Conservation (phyloP, 2,329 filamentous ascomycete species). For the Botryosphaeria dothidea region DNA sequence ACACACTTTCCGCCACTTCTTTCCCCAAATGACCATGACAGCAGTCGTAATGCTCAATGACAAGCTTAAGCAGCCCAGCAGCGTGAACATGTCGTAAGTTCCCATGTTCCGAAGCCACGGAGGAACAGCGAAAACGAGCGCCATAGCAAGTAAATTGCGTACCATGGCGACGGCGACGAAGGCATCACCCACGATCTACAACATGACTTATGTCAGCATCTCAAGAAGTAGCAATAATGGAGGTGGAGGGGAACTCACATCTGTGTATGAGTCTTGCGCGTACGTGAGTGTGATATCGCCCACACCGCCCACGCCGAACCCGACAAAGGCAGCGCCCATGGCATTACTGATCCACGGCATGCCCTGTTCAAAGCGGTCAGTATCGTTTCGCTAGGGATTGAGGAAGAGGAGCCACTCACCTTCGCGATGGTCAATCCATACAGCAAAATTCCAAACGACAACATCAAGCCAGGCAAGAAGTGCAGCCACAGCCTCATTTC, state of each 20-base stretch:
- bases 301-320: constrained; percentile 38
- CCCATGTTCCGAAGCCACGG: constrained; percentile 44
- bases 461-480: constrained; percentile 33
- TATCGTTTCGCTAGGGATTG: constrained; percentile 20
- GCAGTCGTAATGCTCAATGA: background rate
- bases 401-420: constrained; percentile 20
- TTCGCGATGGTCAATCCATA: constrained; percentile 37
- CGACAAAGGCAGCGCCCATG: constrained; percentile 40
- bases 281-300: constrained; percentile 41
- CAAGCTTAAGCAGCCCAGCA: constrained; percentile 29
- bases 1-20: constrained; percentile 20
- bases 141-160: constrained; percentile 46
- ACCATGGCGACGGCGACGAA: constrained; percentile 48
- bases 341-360: constrained; percentile 32
- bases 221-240: background rate
- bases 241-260: constrained; percentile 26
- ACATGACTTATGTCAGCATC: constrained; percentile 10
- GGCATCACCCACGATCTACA: constrained; percentile 49
- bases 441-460: constrained; percentile 40
- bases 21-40: constrained; percentile 20
- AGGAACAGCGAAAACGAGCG: constrained; percentile 49
- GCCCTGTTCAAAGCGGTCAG: constrained; percentile 23
- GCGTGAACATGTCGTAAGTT: constrained; percentile 44
- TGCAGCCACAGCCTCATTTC: constrained; percentile 47
- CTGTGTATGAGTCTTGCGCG: constrained; percentile 40